These are phyloP conservation scores for Torrubiellomyces zombiae DNA, from an alignment of 2,329 filamentous ascomycete species.

Conservation along the genomic window DNA sequence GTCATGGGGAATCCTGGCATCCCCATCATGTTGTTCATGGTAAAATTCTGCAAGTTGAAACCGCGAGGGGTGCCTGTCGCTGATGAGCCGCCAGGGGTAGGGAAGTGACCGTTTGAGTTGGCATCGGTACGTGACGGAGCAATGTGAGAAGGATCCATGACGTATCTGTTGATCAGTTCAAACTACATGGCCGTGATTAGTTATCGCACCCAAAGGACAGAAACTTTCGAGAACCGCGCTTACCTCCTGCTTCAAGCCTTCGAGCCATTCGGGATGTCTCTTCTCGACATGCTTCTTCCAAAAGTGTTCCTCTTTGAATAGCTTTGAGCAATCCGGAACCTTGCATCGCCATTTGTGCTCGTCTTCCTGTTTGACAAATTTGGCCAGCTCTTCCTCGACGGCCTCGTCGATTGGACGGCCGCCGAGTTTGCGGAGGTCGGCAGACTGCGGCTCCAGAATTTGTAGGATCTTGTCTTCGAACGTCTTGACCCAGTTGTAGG, in stretches of 20 bases:
- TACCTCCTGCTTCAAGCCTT: constrained; percentile 69
- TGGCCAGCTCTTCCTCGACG: constrained; percentile 67
- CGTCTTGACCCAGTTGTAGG: constrained; percentile 97
- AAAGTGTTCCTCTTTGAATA: constrained; percentile 94
- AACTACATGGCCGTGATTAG: constrained; percentile 35
- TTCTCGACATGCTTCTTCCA: constrained; percentile 98
- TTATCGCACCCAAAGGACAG: too few species aligned
- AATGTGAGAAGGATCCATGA: constrained; percentile 87
- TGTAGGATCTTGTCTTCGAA: constrained; percentile 95
- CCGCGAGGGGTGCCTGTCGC: constrained; percentile 76
- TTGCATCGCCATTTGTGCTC: constrained; percentile 95
- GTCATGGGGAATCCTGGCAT: constrained; percentile 42
- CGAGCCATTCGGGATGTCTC: constrained; percentile 76
- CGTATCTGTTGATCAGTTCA: constrained; percentile 81
- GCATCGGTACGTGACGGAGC: constrained; percentile 84
- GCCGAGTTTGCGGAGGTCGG: constrained; percentile 78
- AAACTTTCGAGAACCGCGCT: too few species aligned
- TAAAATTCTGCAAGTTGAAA: constrained; percentile 68
- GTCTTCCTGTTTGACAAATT: constrained; percentile 92
- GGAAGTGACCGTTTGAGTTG: constrained; percentile 92
- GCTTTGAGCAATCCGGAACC: constrained; percentile 85
- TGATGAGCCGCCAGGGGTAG: constrained; percentile 57
- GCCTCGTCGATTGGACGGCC: constrained; percentile 77
- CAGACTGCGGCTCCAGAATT: constrained; percentile 76
- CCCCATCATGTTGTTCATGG: constrained; percentile 40